phyloP scores from a whole-genome alignment of 2,329 filamentous ascomycete species.

The Parastagonospora avenae region DNA sequence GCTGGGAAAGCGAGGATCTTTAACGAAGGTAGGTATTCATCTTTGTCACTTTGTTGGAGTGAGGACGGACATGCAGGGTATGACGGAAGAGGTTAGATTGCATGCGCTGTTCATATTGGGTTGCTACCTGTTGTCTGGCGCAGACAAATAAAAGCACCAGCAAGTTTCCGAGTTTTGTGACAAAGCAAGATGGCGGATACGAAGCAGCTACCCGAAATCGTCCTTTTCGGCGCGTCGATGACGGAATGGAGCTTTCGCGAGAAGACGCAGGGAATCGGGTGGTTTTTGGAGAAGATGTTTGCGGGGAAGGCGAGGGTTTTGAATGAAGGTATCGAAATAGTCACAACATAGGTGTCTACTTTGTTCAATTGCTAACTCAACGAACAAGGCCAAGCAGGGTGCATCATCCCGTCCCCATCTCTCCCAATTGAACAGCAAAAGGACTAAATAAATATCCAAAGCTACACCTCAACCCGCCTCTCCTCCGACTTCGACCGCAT shows the following conservation, averaged over 20 bases:
- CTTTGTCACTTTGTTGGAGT: neutral
- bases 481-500: conserved; percentile 31
- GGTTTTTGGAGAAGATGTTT: conserved; percentile 20
- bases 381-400: conserved; percentile 30
- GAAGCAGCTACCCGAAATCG: conserved; percentile 19
- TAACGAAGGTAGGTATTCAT: conserved; percentile 33
- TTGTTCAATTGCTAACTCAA: neutral
- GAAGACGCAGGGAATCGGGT: conserved; percentile 26
- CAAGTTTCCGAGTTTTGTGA: neutral
- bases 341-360: neutral
- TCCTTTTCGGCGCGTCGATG: conserved; percentile 33
- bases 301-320: conserved; percentile 21
- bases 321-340: conserved; percentile 25
- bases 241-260: conserved; percentile 29
- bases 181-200: neutral
- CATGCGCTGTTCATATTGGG: too few species aligned
- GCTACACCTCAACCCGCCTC: conserved; percentile 36
- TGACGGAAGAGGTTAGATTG: too few species aligned
- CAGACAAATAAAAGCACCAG: neutral
- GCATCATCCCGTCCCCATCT: neutral
- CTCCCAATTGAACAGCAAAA: neutral
- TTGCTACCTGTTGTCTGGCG: neutral
- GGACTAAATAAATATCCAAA: conserved; percentile 2
- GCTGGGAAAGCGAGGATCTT: conserved; percentile 30
- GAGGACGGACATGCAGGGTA: neutral